These are phyloP conservation scores for Benincasa hispida DNA, from an alignment of 306 rosid species.

Conservation along the genomic window DNA sequence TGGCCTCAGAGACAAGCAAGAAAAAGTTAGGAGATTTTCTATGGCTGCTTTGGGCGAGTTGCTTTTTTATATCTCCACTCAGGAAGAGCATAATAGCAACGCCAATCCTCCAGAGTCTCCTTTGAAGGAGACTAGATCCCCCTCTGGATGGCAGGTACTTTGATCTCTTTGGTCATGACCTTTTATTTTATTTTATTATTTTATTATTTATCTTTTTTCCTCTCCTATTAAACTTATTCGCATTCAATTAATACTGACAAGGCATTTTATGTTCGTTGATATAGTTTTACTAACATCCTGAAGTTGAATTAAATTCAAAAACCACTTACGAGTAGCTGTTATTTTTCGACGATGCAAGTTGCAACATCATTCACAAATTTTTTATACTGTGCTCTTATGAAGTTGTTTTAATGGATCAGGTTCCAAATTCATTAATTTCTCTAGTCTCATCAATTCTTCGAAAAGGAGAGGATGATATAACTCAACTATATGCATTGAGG, in stretches of 20 bases:
- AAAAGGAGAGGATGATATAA: conserved; percentile 92
- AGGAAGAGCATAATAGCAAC: conserved; percentile 57
- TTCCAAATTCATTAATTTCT: conserved; percentile 68
- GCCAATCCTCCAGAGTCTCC: conserved; percentile 64
- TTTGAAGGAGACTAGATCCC: conserved; percentile 48
- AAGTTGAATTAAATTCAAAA: not conserved
- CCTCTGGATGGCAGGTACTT: conserved; percentile 85
- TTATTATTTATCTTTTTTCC: too few species aligned
- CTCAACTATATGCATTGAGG: conserved; percentile 88
- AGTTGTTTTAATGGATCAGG: conserved; percentile 33
- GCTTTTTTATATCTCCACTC: conserved; percentile 84
- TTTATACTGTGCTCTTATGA: not conserved
- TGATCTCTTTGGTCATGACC: conserved; percentile 8
- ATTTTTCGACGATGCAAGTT: not conserved
- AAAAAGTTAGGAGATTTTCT: conserved; percentile 90
- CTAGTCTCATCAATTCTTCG: conserved; percentile 70
- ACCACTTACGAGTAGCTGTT: not conserved
- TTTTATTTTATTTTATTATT: too few species aligned
- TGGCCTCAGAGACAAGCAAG: conserved; percentile 92
- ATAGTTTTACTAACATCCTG: not conserved
- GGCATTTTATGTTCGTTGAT: not conserved
- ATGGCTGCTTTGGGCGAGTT: conserved; percentile 98
- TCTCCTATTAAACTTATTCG: not conserved
- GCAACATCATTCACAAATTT: not conserved
- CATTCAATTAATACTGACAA: not conserved